Conservation (phyloP, 331 rosid species). For the Saraca asoca region DNA sequence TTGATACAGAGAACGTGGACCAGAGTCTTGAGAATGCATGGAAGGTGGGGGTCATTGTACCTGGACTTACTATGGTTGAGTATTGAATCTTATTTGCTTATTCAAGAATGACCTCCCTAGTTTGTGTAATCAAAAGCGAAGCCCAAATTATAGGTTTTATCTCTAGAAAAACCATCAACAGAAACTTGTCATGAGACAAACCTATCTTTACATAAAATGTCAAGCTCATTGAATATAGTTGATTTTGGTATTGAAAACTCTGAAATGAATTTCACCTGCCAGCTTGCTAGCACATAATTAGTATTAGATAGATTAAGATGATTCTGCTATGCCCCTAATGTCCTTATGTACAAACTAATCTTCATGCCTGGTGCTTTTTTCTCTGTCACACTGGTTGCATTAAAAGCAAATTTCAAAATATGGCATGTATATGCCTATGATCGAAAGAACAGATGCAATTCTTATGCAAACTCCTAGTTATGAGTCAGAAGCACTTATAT, state of each 20-base stretch:
- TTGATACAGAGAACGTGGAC: conserved; percentile 77
- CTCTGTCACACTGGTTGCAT: not conserved
- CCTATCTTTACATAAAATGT: conserved; percentile 18
- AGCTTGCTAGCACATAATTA: conserved; percentile 8
- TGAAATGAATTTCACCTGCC: conserved; percentile 11
- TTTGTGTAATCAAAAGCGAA: conserved; percentile 20
- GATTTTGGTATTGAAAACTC: conserved; percentile 28
- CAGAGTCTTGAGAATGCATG: conserved; percentile 97
- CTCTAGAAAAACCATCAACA: not conserved
- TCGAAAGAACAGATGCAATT: conserved; percentile 10
- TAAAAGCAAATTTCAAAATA: not conserved
- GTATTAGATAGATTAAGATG: conserved; percentile 4
- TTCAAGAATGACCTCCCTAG: conserved; percentile 4
- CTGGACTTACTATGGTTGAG: conserved; percentile 16
- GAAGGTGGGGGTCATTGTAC: conserved; percentile 70
- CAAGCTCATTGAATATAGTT: conserved; percentile 21
- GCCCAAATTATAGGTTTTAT: not conserved
- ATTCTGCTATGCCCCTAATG: conserved; percentile 7
- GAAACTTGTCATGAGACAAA: conserved; percentile 11
- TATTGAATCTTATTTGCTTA: conserved; percentile 6
- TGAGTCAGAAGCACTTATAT: conserved; percentile 2
- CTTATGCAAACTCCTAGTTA: not conserved
- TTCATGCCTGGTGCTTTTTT: conserved; percentile 3
- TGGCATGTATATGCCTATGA: not conserved
- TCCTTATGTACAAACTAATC: conserved; percentile 1